These are phyloP conservation scores for Colletotrichum cordylinicola DNA, from an alignment of 2,329 filamentous ascomycete genomes.

Conservation along the genomic window DNA sequence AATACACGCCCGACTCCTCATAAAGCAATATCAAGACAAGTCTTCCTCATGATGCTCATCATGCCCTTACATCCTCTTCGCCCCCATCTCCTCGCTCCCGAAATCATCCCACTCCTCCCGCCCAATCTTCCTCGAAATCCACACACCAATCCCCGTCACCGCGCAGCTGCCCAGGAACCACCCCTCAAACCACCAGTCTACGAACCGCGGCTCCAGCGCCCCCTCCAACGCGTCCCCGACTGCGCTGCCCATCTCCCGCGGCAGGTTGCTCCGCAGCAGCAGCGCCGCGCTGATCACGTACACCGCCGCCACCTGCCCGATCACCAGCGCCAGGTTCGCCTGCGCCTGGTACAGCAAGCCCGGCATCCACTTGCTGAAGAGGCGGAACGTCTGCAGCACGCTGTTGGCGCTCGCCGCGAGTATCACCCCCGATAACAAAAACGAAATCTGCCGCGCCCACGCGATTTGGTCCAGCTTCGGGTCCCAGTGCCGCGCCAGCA, in stretches of 20 bases:
- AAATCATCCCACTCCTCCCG: slow-evolving; percentile 66
- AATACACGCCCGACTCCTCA: not conserved
- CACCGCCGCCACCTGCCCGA: slow-evolving; percentile 81
- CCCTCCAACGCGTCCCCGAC: slow-evolving; percentile 81
- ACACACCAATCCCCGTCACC: slow-evolving; percentile 73
- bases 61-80: slow-evolving; percentile 10
- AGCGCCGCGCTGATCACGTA: slow-evolving; percentile 85
- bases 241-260: slow-evolving; percentile 76
- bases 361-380: slow-evolving; percentile 79
- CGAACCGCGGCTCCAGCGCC: slow-evolving; percentile 74
- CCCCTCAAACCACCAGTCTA: slow-evolving; percentile 85
- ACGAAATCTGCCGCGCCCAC: slow-evolving; percentile 86
- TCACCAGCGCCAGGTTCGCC: slow-evolving; percentile 78
- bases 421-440: slow-evolving; percentile 82
- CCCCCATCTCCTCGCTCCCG: slow-evolving; percentile 67
- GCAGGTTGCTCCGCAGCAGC: slow-evolving; percentile 79
- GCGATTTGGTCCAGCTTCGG: slow-evolving; percentile 80
- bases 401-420: slow-evolving; percentile 82
- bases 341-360: slow-evolving; percentile 75
- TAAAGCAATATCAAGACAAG: not conserved
- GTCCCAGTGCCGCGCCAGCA: slow-evolving; percentile 84
- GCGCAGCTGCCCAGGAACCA: slow-evolving; percentile 79
- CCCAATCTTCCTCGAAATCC: slow-evolving; percentile 69
- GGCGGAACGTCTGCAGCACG: slow-evolving; percentile 83
- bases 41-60: not conserved